These are phyloP conservation scores for Xylariaceae sp. DNA, from an alignment of 2,329 filamentous ascomycete genomes.

Conservation along the genomic window DNA sequence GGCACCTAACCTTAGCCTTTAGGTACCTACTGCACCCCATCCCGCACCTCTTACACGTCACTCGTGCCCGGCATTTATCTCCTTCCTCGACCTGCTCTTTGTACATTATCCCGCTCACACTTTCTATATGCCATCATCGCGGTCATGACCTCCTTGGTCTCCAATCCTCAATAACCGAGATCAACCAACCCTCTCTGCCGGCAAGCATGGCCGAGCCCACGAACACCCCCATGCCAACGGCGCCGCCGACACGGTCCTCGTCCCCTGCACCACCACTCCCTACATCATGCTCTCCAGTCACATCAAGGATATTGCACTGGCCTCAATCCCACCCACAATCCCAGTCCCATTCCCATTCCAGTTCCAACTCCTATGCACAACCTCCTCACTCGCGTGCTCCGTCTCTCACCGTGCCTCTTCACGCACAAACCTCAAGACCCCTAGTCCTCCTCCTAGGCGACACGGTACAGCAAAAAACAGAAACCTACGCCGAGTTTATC, in stretches of 20 bases:
- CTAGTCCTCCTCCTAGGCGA: conserved; percentile 75
- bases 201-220: conserved; percentile 41
- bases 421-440: conserved; percentile 30
- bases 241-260: conserved; percentile 39
- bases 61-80: too few species aligned
- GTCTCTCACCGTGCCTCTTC: conserved; percentile 20
- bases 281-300: conserved; percentile 14
- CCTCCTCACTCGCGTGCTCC: conserved; percentile 11
- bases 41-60: too few species aligned
- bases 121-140: neutral
- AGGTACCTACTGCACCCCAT: too few species aligned
- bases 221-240: conserved; percentile 41
- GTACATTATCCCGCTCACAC: neutral
- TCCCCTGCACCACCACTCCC: conserved; percentile 34
- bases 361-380: neutral
- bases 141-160: neutral
- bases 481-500: conserved; percentile 41
- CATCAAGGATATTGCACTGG: conserved; percentile 15
- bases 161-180: neutral
- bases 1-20: too few species aligned
- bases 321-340: neutral
- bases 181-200: neutral
- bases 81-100: too few species aligned
- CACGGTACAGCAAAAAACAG: conserved; percentile 44
- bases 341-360: neutral